These are phyloP conservation scores for Phaeosphaeria sp. DNA, from an alignment of 2,329 filamentous ascomycete species.

Conservation along the genomic window DNA sequence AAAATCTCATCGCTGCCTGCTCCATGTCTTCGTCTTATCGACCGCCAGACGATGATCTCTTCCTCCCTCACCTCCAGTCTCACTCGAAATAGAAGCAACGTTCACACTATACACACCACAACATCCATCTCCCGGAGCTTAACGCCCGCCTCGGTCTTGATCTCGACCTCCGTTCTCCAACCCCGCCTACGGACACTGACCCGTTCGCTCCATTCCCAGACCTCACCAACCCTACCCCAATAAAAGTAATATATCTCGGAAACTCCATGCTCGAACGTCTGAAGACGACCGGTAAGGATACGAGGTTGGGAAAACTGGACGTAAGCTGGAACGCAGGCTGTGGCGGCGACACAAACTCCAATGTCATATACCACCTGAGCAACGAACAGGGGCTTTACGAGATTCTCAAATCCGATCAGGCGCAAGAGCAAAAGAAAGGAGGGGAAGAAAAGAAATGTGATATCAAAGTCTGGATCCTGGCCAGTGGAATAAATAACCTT, in stretches of 20 bases:
- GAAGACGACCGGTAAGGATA: conserved; percentile 18
- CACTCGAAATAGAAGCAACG: neutral
- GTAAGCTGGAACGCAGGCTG: conserved; percentile 17
- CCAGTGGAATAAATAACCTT: conserved; percentile 19
- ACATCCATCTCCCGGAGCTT: neutral
- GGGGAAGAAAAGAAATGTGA: neutral
- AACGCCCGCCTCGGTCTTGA: neutral
- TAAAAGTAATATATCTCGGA: conserved; percentile 18
- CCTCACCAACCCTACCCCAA: conserved; percentile 9
- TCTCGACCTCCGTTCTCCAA: neutral
- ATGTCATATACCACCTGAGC: conserved; percentile 8
- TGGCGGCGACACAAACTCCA: conserved; percentile 21
- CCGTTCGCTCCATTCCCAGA: neutral
- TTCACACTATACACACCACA: neutral
- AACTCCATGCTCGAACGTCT: conserved; percentile 27
- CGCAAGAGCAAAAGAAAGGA: too few relatives aligned
- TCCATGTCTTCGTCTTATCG: neutral
- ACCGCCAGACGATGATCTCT: neutral
- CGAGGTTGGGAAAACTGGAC: conserved; percentile 4
- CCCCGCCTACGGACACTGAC: neutral
- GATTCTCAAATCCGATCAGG: neutral
- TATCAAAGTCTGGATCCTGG: conserved; percentile 17
- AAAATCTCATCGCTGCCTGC: too few relatives aligned
- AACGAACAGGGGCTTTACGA: conserved; percentile 10
- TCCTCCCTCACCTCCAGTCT: neutral